Conservation (phyloP, 2,329 filamentous ascomycete species). For the Colletotrichum eleusines region DNA sequence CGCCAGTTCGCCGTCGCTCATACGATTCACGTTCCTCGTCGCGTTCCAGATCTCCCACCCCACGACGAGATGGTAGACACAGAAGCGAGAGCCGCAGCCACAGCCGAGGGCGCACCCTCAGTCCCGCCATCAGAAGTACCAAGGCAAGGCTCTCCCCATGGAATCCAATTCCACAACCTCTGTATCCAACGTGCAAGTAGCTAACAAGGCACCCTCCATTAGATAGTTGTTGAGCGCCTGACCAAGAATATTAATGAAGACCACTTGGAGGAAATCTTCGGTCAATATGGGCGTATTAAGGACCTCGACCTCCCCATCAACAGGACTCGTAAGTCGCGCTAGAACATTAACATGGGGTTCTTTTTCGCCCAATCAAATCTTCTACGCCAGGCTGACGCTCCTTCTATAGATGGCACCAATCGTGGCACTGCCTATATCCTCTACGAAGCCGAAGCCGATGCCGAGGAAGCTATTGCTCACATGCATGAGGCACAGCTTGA, state of each 20-base stretch:
- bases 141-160: constrained; percentile 56
- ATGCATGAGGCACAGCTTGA: constrained; percentile 99
- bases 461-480: constrained; percentile 89
- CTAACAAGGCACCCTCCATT: constrained; percentile 3
- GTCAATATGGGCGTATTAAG: constrained; percentile 85
- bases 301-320: constrained; percentile 94
- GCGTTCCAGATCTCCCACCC: constrained; percentile 48
- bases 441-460: constrained; percentile 80
- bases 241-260: constrained; percentile 94
- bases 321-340: constrained; percentile 52
- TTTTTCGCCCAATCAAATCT: constrained; percentile 2
- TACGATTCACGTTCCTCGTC: constrained; percentile 49
- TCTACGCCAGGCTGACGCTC: constrained; percentile 37
- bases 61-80: constrained; percentile 54
- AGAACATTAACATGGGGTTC: background rate
- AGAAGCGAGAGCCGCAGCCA: constrained; percentile 47
- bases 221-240: constrained; percentile 96
- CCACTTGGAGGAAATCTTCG: constrained; percentile 93
- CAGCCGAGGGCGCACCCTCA: constrained; percentile 46
- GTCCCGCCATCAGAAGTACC: constrained; percentile 59
- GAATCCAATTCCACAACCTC: constrained; percentile 33
- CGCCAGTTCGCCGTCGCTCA: constrained; percentile 48
- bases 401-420: constrained; percentile 80
- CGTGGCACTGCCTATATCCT: constrained; percentile 94
- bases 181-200: constrained; percentile 18